Evolutionary conservation across 805 yeast genomes (phyloP).

Genomic region (Limtongia smithiae): DNA sequence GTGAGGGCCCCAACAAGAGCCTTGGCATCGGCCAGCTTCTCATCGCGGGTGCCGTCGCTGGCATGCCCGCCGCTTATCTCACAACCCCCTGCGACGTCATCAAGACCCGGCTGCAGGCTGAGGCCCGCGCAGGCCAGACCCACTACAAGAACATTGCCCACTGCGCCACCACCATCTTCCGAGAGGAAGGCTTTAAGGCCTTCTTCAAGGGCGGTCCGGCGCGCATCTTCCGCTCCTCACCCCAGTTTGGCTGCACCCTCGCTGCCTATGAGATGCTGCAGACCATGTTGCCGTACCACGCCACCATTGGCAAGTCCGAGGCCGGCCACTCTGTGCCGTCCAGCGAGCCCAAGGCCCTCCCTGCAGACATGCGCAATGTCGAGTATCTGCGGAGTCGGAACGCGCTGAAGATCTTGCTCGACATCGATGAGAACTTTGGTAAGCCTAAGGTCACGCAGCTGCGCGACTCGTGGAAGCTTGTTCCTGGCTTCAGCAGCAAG

Average conservation of each 20-base stretch:
- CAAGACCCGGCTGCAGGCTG: conserved; percentile 90
- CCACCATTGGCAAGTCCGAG: conserved; percentile 38
- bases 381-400: conserved; percentile 42
- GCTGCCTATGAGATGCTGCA: conserved; percentile 96
- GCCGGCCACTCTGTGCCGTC: conserved; percentile 45
- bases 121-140: conserved; percentile 70
- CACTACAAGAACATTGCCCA: conserved; percentile 72
- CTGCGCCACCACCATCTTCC: conserved; percentile 68
- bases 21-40: conserved; percentile 81
- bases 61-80: conserved; percentile 94
- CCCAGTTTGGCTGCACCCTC: conserved; percentile 95
- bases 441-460: conserved; percentile 31
- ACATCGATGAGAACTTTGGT: conserved; percentile 47
- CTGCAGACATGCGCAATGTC: conserved; percentile 34
- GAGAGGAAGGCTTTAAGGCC: conserved; percentile 80
- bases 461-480: conserved; percentile 18
- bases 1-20: conserved; percentile 72
- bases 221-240: conserved; percentile 89
- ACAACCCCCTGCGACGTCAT: conserved; percentile 97
- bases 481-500: conserved; percentile 22
- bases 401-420: conserved; percentile 43
- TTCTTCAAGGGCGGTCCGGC: conserved; percentile 97
- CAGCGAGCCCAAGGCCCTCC: conserved; percentile 28
- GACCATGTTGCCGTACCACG: conserved; percentile 64
- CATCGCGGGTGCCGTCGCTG: conserved; percentile 88